These are phyloP conservation scores for Debaryomyces prosopidis DNA, from an alignment of 805 yeast genomes.

Conservation along the genomic window DNA sequence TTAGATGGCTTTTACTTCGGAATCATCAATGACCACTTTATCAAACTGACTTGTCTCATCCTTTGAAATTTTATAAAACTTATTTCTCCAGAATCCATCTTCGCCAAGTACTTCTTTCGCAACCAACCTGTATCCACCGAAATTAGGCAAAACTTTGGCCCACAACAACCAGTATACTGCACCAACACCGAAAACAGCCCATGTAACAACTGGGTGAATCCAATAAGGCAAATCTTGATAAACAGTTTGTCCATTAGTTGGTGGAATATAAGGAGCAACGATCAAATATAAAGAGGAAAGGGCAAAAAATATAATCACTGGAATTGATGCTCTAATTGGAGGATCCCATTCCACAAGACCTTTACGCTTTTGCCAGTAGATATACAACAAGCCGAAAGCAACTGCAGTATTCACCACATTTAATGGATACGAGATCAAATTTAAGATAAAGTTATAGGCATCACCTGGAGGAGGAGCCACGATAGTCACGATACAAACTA, in stretches of 20 bases:
- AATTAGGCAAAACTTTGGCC: constrained; percentile 57
- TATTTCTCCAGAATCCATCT: constrained; percentile 74
- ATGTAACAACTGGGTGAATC: constrained; percentile 78
- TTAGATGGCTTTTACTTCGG: neutral
- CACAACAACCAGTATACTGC: constrained; percentile 66
- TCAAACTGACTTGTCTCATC: neutral
- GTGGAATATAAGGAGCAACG: constrained; percentile 80
- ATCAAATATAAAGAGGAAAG: constrained; percentile 67
- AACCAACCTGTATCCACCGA: constrained; percentile 52
- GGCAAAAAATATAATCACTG: constrained; percentile 64
- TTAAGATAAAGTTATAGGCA: constrained; percentile 78
- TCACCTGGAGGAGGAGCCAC: constrained; percentile 82
- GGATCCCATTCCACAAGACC: constrained; percentile 67
- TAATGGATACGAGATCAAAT: constrained; percentile 79
- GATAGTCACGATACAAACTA: constrained; percentile 70
- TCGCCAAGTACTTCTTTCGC: constrained; percentile 56
- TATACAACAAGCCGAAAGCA: constrained; percentile 59
- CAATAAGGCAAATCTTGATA: constrained; percentile 74
- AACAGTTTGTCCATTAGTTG: constrained; percentile 62
- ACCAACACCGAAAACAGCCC: constrained; percentile 72
- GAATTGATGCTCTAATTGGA: constrained; percentile 63
- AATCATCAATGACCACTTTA: neutral
- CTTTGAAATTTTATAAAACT: constrained; percentile 42
- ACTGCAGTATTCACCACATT: constrained; percentile 71
- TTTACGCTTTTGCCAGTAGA: constrained; percentile 51